Percentiles rank a stretch among this genome's conserved stretches.
phyloP scores from a whole-genome alignment of 345 rosid species.

The Brassica rapa region DNA sequence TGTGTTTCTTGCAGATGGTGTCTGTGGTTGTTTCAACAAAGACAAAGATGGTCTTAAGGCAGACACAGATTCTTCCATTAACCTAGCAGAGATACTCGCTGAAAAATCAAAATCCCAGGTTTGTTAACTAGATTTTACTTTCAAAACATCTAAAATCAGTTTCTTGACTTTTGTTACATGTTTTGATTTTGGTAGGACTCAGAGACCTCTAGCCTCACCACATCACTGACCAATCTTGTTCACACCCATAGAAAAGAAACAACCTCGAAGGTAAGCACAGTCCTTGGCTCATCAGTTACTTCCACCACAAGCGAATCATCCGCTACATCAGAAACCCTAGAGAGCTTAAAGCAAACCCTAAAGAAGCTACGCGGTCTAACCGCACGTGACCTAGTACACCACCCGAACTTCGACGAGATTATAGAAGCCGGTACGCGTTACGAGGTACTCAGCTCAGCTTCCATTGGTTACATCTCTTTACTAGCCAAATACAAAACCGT shows the following conservation, averaged over 20 bases:
- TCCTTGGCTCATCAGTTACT: conserved; percentile 36
- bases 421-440: conserved; percentile 40
- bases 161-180: conserved; percentile 12
- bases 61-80: conserved; percentile 31
- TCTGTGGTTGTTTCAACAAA: conserved; percentile 40
- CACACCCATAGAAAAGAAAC: conserved; percentile 32
- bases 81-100: conserved; percentile 29
- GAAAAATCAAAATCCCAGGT: conserved; percentile 33
- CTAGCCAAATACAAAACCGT: conserved; percentile 46
- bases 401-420: conserved; percentile 36
- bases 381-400: conserved; percentile 41
- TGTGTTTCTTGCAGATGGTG: conserved; percentile 36
- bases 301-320: conserved; percentile 40
- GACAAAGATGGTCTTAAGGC: conserved; percentile 33
- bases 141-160: neutral
- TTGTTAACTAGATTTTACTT: neutral
- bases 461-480: conserved; percentile 45
- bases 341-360: conserved; percentile 32
- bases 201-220: conserved; percentile 27
- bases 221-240: conserved; percentile 34
- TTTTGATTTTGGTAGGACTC: conserved; percentile 30
- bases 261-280: conserved; percentile 28
- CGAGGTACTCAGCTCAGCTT: conserved; percentile 42
- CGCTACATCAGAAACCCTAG: conserved; percentile 40
- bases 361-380: conserved; percentile 36